These are phyloP conservation scores for Alternaria dauci DNA, from an alignment of 2,329 filamentous ascomycete species.

Conservation along the genomic window DNA sequence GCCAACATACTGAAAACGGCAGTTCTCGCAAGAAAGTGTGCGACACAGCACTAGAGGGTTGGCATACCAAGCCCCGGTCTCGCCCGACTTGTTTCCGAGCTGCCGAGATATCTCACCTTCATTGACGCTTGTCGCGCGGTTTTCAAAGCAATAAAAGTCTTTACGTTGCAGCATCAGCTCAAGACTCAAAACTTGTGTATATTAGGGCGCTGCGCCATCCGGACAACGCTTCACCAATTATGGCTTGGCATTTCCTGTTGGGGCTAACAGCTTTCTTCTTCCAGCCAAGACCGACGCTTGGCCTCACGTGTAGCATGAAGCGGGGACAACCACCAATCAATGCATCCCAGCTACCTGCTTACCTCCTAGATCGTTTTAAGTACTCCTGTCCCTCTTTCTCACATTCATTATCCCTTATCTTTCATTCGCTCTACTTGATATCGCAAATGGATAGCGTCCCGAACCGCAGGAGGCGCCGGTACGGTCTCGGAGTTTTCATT, in stretches of 20 bases:
- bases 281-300: conserved; percentile 28
- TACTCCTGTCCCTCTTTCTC: conserved; percentile 14
- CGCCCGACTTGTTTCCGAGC: conserved; percentile 30
- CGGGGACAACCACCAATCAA: conserved; percentile 13
- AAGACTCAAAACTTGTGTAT: neutral
- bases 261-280: conserved; percentile 28
- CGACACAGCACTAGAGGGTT: conserved; percentile 50
- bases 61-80: conserved; percentile 42
- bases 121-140: neutral
- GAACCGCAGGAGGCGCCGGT: conserved; percentile 31
- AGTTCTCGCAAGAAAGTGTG: conserved; percentile 30
- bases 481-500: conserved; percentile 23
- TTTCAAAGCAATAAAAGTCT: neutral
- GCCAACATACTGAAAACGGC: conserved; percentile 38
- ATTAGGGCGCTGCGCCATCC: conserved; percentile 6
- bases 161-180: neutral
- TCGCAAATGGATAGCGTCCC: conserved; percentile 23
- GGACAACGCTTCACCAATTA: conserved; percentile 15
- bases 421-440: conserved; percentile 33
- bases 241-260: conserved; percentile 33
- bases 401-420: conserved; percentile 28
- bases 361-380: neutral
- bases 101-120: neutral
- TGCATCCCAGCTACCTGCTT: neutral
- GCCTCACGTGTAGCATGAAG: conserved; percentile 20